Evolutionary conservation across 2,329 filamentous ascomycete genomes (phyloP).

Genomic region (Xylaria sp.): DNA sequence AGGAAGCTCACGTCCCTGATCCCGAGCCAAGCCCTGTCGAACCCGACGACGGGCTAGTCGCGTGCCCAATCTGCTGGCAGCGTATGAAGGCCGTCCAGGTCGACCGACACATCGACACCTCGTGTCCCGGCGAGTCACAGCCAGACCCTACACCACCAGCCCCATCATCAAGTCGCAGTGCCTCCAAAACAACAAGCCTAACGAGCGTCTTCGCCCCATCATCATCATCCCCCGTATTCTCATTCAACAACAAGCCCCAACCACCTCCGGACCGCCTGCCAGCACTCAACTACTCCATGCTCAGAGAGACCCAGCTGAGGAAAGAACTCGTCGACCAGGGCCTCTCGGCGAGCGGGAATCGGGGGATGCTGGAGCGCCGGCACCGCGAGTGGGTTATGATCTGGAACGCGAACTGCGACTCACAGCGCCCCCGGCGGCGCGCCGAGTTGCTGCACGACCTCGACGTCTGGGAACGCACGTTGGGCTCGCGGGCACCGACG

Average conservation of each 20-base stretch:
- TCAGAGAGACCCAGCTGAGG: conserved; percentile 80
- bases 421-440: conserved; percentile 75
- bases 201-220: conserved; percentile 33
- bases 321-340: conserved; percentile 86
- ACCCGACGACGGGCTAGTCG: conserved; percentile 77
- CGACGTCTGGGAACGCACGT: conserved; percentile 85
- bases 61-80: conserved; percentile 82
- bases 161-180: conserved; percentile 9
- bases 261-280: conserved; percentile 72
- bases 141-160: conserved; percentile 40
- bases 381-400: conserved; percentile 95
- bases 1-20: conserved; percentile 46
- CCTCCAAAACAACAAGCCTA: conserved; percentile 33
- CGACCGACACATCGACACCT: conserved; percentile 82
- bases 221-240: conserved; percentile 32
- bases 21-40: conserved; percentile 36
- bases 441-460: conserved; percentile 80
- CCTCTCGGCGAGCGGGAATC: conserved; percentile 75
- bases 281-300: conserved; percentile 83
- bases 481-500: conserved; percentile 68
- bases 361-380: conserved; percentile 76
- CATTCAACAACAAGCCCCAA: conserved; percentile 32
- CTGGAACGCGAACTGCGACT: conserved; percentile 97
- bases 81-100: conserved; percentile 84
- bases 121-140: conserved; percentile 52